Base-by-base conservation (phyloP, 345 rosid species). In the Anacardium occidentale region DNA sequence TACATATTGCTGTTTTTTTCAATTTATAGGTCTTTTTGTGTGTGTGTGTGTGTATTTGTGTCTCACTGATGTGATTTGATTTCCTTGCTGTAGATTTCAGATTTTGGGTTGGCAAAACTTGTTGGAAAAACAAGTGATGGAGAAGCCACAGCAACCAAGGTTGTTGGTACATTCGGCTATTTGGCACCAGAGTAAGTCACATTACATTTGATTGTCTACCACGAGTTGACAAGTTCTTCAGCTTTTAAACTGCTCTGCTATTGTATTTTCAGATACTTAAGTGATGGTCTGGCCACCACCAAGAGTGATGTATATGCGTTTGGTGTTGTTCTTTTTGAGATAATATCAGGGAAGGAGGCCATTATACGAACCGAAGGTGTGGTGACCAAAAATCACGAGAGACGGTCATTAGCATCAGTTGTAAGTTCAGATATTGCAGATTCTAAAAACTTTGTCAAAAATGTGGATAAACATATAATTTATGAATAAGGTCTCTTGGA, bases 81-180 rank as follows among this genome's bases (percentile, higher is more conserved):
- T 69, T 59, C 20, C 48, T n/a, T 40, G 18, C n/a, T 74, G 52
- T 82, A 95, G 99, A 92, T 95, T 76, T 92, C 99, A 29, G 99
- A 95, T 83, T 95, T 95, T 72, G 97, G 99, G 55, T 85, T 95
- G 75, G 90, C 98, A 15, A 95, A 95, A 78, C 98, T 95, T 42
- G 89, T 95, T 62, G 92, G 89, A 61, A 87, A 81, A 77, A 81
- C 88, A 9, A 85, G 88, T 51, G 98, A 94, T 18, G 94, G 88
- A 80, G 99, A 92, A 79, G 81, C 92, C 51, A 73, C 96, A 4
- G 84, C 87, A 52, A 95, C 99, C 44, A 92, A 89, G 86, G 97
- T 95, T 82, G 99, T 95, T 47, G 99, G 99, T 65, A 92, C 99
- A 81, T 92, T 82, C 76, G 99, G 97, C 74, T 92, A 92, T 80